Evolutionary conservation across 108 stramenopile species (phyloP), one percentile per base, ranked within the genome.

Genomic region (Skeletonema costatum): DNA sequence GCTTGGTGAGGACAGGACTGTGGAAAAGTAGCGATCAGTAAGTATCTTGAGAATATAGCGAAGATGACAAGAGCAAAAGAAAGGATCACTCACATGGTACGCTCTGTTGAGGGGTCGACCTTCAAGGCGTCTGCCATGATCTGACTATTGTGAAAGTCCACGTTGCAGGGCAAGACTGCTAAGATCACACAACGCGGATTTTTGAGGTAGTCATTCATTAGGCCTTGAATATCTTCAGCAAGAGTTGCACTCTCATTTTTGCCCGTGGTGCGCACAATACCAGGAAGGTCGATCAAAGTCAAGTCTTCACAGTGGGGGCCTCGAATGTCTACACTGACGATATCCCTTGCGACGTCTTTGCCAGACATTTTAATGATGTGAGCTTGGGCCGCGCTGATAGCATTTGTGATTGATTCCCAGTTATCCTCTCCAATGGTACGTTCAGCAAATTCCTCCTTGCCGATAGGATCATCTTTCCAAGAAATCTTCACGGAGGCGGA

Each of bases 221-320:
- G 74, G n/a, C 70, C 68, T 56, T 92, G 82, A 41, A 97, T 87
- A 51, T 95, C 81, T 35, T 73, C 72, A 48, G 88, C 64, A 39
- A 92, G 66, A 31, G 63, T 42, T 31, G 60, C 72, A 35, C 83
- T 86, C 76, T 97, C 91, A 5, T 85, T 79, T 53, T 67, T 53
- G 25, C 80, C 85, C 10, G 80, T 77, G 32, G 86, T 89, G n/a
- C 92, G 91, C 0, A 96, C 93, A 51, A 96, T 77, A 12, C 97
- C 97, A 4, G 97, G 97, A 21, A 97, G 78, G 71, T 97, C 97
- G 13, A 97, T 83, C 50, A 97, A 81, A 17, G 96, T 95, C 50
- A 97, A 81, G 72, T 91, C 79, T 16, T 71, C 48, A 48, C 81
- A 87, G 11, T 85, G 64, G 30, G 81, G 75, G 11, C 82, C 85